Evolutionary conservation across 2,329 filamentous ascomycete species (phyloP), one percentile per base, ranked within the genome.

Genomic region (Cordyceps fumosorosea): DNA sequence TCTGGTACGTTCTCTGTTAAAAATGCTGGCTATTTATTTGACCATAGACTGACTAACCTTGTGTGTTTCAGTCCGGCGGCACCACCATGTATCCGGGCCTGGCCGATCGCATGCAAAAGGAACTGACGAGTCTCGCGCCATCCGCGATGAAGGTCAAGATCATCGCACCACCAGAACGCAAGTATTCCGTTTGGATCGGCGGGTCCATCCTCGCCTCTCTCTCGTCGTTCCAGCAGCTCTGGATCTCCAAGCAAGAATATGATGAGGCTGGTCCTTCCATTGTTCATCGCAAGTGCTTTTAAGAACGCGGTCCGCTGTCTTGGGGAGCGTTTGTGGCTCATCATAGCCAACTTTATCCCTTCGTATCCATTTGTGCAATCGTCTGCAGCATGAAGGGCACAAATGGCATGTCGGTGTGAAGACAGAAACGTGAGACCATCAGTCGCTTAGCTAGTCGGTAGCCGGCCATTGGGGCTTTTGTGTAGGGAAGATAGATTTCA

Each of bases 141-240:
- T 98, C 95, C 70, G 97, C 93, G 76, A 98, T 99, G 95, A 98
- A 98, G 91, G 93, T 99, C 88, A 98, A 98, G 91, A 98, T 99
- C 84, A 98, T 99, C 79, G 95, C 95, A 84, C 95, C 95, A 73
- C 95, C 95, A 72, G 95, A 99, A 90, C 91, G 95, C 83, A 99
- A 99, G 88, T 99, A 99, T 91, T 98, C 95, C 68, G 95, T 99
- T 86, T 99, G 95, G 95, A 99, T 99, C 80, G 95, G 95, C 95
- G 95, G 95, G 88, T 99, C 95, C 81, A 99, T 99, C 84, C 84
- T 99, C 76, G 95, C 95, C 73, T 99, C 95, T 69, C 90, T 99
- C 75, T 99, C 95, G 72, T 99, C 95, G 81, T 99, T 99, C 93
- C 95, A 99, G 87, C 95, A 99, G 85, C 99, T 99, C 95, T 99